phyloP scores from a whole-genome alignment of 306 rosid species.

The Canavalia ensiformis region DNA sequence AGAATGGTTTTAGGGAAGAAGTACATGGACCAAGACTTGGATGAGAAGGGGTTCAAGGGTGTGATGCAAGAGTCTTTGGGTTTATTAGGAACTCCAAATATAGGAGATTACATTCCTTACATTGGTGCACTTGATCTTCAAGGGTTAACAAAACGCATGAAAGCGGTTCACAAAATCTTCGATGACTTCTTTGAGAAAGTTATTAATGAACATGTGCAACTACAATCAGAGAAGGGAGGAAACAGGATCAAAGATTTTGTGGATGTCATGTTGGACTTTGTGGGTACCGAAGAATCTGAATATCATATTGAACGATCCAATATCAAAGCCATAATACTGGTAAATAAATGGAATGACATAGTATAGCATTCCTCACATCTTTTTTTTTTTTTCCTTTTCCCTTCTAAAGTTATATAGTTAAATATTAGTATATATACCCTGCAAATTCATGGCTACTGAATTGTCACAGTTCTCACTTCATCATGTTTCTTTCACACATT shows the following conservation, averaged over 20 bases:
- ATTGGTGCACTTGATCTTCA: slow-evolving; percentile 67
- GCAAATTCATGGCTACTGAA: no score
- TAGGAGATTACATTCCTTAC: slow-evolving; percentile 70
- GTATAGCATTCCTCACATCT: neutral
- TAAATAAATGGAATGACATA: slow-evolving; percentile 16
- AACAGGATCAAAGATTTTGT: slow-evolving; percentile 67
- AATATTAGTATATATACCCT: no score
- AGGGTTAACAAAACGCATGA: slow-evolving; percentile 61
- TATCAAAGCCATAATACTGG: slow-evolving; percentile 76
- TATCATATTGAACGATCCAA: slow-evolving; percentile 60
- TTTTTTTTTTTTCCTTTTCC: no score
- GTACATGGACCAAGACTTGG: slow-evolving; percentile 59
- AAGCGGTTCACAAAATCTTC: slow-evolving; percentile 54
- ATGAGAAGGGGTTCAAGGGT: slow-evolving; percentile 63
- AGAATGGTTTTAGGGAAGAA: slow-evolving; percentile 72
- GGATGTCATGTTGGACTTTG: slow-evolving; percentile 67
- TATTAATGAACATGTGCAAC: slow-evolving; percentile 64
- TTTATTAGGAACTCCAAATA: slow-evolving; percentile 49
- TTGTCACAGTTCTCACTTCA: neutral
- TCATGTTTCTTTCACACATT: neutral
- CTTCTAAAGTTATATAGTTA: no score
- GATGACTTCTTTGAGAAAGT: slow-evolving; percentile 69
- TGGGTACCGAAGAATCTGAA: slow-evolving; percentile 60
- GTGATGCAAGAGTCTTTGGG: slow-evolving; percentile 59
- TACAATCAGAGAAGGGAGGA: slow-evolving; percentile 34